Percentiles rank a stretch among this genome's conserved stretches.
phyloP scores from a whole-genome alignment of 2,329 filamentous ascomycete species.

The Trichoderma polysporum region DNA sequence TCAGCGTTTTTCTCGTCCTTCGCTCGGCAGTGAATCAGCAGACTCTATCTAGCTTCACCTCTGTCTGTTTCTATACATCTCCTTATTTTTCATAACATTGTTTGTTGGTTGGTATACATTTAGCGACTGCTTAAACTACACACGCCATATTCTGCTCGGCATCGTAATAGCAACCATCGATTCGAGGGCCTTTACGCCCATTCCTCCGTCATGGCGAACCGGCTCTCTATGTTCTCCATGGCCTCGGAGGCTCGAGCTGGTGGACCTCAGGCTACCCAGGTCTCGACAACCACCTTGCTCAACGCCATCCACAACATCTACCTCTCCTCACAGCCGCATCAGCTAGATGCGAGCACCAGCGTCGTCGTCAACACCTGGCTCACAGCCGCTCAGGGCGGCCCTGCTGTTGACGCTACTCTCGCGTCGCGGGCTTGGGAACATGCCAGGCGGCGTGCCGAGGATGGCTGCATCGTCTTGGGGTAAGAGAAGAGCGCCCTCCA shows the following conservation, averaged over 20 bases:
- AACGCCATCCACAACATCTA: constrained; percentile 92
- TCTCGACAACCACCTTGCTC: constrained; percentile 89
- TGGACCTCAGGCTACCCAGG: constrained; percentile 70
- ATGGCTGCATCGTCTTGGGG: constrained; percentile 89
- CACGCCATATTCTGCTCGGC: background rate
- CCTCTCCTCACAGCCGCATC: constrained; percentile 76
- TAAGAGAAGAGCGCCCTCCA: constrained; percentile 46
- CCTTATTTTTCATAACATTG: background rate
- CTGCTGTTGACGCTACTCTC: constrained; percentile 75
- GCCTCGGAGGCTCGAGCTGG: constrained; percentile 59
- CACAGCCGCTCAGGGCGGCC: constrained; percentile 69
- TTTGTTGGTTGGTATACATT: constrained; percentile 1
- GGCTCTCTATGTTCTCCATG: constrained; percentile 69
- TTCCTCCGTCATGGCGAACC: constrained; percentile 53
- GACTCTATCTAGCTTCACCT: background rate
- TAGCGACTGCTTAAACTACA: background rate
- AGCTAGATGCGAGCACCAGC: constrained; percentile 85
- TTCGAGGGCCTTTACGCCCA: constrained; percentile 27
- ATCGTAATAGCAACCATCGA: constrained; percentile 4
- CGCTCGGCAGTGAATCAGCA: constrained; percentile 12
- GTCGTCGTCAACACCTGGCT: constrained; percentile 95
- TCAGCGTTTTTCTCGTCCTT: background rate
- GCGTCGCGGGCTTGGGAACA: constrained; percentile 92
- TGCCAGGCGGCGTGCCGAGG: constrained; percentile 87
- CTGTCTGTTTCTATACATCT: background rate